Evolutionary conservation across 2,329 filamentous ascomycete genomes (phyloP).

Genomic region (Neonectria hederae): DNA sequence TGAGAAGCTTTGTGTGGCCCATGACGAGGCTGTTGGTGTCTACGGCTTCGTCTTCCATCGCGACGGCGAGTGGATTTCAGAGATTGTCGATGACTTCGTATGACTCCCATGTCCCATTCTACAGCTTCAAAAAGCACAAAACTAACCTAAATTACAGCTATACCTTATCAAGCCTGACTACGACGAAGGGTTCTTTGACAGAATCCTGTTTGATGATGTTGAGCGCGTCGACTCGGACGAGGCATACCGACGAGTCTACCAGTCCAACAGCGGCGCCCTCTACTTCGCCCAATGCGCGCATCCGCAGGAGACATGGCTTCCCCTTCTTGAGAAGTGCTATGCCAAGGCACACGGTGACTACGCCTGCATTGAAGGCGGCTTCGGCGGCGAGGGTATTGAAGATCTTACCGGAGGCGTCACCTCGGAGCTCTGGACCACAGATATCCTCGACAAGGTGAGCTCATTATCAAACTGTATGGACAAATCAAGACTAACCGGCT

Average conservation of each 20-base stretch:
- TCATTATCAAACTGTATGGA: rapidly evolving
- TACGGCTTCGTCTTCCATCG: constrained; percentile 88
- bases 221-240: constrained; percentile 63
- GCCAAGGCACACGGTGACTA: constrained; percentile 86
- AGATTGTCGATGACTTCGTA: constrained; percentile 66
- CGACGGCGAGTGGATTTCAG: constrained; percentile 77
- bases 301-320: constrained; percentile 82
- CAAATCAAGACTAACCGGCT: background rate
- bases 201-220: constrained; percentile 54
- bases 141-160: constrained; percentile 43
- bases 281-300: constrained; percentile 81
- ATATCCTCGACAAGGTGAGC: constrained; percentile 77
- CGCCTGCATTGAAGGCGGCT: constrained; percentile 77
- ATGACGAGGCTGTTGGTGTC: constrained; percentile 77
- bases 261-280: constrained; percentile 77
- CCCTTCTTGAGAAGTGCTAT: constrained; percentile 81
- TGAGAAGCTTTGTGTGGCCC: constrained; percentile 76
- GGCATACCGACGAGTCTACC: constrained; percentile 74
- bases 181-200: constrained; percentile 63
- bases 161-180: constrained; percentile 68
- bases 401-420: constrained; percentile 73
- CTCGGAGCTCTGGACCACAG: constrained; percentile 70
- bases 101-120: background rate
- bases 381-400: constrained; percentile 67
- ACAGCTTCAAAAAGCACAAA: background rate